Percentiles rank a stretch among this genome's conserved stretches.
Conservation (phyloP, 345 rosid genomes). For the Angophora floribunda region DNA sequence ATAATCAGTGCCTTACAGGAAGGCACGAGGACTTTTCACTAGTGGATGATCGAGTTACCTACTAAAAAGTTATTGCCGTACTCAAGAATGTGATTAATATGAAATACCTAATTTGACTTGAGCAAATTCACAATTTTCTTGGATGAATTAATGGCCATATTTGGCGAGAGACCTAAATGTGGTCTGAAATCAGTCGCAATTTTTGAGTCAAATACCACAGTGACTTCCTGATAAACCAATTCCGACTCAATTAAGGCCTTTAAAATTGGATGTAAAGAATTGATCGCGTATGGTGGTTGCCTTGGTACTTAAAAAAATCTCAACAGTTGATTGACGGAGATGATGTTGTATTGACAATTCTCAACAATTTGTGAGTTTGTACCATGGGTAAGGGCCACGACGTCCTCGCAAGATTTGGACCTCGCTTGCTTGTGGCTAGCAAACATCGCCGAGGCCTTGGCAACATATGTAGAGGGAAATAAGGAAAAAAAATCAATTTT, state of each 20-base stretch:
- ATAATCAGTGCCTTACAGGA: background rate
- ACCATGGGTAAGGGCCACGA: rapidly evolving
- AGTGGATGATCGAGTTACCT: background rate
- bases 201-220: background rate
- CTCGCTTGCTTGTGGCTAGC: background rate
- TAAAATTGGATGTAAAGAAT: background rate
- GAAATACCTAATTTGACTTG: background rate
- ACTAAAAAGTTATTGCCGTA: background rate
- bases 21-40: background rate
- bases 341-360: background rate
- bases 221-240: background rate
- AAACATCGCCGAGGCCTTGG: background rate
- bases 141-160: background rate
- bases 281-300: background rate
- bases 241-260: background rate
- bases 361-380: background rate
- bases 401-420: background rate
- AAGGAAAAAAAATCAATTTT: background rate
- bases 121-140: background rate
- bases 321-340: background rate
- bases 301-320: background rate
- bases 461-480: background rate
- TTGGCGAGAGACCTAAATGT: background rate
- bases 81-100: background rate
- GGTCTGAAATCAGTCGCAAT: background rate